These are phyloP conservation scores for Cucurbita pepo DNA, from an alignment of 306 rosid species.

Conservation along the genomic window DNA sequence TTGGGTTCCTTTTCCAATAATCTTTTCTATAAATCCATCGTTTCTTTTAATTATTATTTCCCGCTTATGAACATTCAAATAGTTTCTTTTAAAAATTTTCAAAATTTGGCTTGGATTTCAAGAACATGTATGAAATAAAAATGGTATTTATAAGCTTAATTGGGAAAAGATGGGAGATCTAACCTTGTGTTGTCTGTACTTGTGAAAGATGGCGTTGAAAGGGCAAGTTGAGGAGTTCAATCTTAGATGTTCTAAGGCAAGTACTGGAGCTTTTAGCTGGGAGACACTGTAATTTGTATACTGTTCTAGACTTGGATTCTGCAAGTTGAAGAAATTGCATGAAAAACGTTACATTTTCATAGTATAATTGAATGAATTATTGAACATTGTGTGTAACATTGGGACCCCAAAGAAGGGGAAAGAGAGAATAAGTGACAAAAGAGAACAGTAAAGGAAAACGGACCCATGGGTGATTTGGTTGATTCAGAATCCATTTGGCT, in stretches of 20 bases:
- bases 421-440: not conserved
- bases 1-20: too few relatives aligned
- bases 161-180: not conserved
- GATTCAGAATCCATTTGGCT: slow-evolving; percentile 78
- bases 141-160: too few relatives aligned
- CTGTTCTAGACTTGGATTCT: slow-evolving; percentile 63
- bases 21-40: too few relatives aligned
- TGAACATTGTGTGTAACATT: not conserved
- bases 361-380: not conserved
- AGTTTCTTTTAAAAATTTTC: too few relatives aligned
- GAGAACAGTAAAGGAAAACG: not conserved
- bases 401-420: not conserved
- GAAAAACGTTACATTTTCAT: not conserved
- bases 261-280: slow-evolving; percentile 43
- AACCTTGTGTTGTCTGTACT: slow-evolving; percentile 66
- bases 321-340: slow-evolving; percentile 2
- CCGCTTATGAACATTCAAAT: too few relatives aligned
- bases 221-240: slow-evolving; percentile 44
- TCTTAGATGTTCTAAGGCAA: slow-evolving; percentile 64
- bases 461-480: slow-evolving; percentile 69
- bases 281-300: slow-evolving; percentile 47
- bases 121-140: too few relatives aligned
- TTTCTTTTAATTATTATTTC: too few relatives aligned
- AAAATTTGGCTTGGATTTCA: too few relatives aligned
- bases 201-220: slow-evolving; percentile 37